These are phyloP conservation scores for Phoenix roebelenii DNA, from an alignment of 176 grass and related monocot species.

Conservation along the genomic window DNA sequence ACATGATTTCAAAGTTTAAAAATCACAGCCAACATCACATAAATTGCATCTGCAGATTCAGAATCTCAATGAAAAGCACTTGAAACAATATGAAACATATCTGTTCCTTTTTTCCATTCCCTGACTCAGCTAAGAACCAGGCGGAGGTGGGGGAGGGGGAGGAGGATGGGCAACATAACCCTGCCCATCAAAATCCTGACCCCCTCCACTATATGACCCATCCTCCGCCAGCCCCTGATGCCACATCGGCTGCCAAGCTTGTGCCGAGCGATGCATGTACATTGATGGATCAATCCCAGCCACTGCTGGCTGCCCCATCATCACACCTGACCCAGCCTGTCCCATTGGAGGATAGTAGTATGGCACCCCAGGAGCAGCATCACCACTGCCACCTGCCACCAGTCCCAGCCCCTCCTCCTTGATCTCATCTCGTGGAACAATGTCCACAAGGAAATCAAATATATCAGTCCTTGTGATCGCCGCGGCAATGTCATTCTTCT, in stretches of 20 bases:
- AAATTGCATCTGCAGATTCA: too few species aligned
- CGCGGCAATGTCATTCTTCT: conserved; percentile 28
- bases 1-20: too few species aligned
- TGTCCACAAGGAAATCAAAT: conserved; percentile 31
- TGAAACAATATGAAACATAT: too few species aligned
- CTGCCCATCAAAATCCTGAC: conserved; percentile 7
- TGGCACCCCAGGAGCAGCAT: conserved; percentile 7
- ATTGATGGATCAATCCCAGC: conserved; percentile 8
- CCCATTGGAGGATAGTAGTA: conserved; percentile 22
- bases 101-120: too few species aligned
- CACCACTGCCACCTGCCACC: neutral
- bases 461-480: conserved; percentile 22
- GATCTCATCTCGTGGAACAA: conserved; percentile 19
- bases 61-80: too few species aligned
- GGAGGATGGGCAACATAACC: neutral
- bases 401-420: neutral
- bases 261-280: conserved; percentile 14
- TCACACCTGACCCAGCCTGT: conserved; percentile 9
- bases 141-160: neutral
- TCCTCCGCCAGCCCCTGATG: conserved; percentile 1
- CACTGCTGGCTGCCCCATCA: conserved; percentile 19
- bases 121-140: neutral
- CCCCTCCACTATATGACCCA: neutral
- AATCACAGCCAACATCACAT: too few species aligned
- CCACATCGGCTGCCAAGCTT: conserved; percentile 24